Evolutionary conservation across 306 rosid species (phyloP).

Genomic region (Urtica urens): DNA sequence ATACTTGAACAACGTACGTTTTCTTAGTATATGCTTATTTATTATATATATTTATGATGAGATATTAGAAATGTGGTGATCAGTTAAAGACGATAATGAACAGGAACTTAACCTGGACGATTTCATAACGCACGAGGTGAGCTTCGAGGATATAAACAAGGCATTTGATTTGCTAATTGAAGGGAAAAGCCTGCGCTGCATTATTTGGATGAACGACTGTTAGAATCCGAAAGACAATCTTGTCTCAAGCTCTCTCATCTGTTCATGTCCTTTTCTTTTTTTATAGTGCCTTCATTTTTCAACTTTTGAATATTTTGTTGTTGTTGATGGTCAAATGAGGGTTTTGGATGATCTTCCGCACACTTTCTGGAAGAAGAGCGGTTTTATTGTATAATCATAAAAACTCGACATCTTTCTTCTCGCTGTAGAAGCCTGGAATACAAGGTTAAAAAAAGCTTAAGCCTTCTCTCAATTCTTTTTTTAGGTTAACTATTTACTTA

Average conservation of each 20-base stretch:
- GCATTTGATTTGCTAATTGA: constrained; percentile 34
- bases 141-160: constrained; percentile 40
- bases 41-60: neutral
- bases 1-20: constrained; percentile 26
- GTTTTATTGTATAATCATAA: too few relatives aligned
- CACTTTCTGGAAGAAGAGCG: neutral
- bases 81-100: constrained; percentile 8
- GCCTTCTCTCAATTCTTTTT: too few relatives aligned
- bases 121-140: constrained; percentile 40
- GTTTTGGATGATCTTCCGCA: neutral
- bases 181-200: constrained; percentile 47
- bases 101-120: constrained; percentile 41
- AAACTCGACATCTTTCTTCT: too few relatives aligned
- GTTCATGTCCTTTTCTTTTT: neutral
- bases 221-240: neutral
- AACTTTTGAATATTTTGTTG: neutral
- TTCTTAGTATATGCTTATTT: neutral
- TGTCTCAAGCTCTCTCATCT: neutral
- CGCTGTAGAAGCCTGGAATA: neutral
- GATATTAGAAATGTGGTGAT: neutral
- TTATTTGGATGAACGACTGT: constrained; percentile 41
- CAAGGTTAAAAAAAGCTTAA: too few relatives aligned
- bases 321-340: neutral
- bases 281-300: neutral
- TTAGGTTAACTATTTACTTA: too few relatives aligned